Base-by-base conservation (phyloP, 257 asterid species). In the Forsythia viridissima region DNA sequence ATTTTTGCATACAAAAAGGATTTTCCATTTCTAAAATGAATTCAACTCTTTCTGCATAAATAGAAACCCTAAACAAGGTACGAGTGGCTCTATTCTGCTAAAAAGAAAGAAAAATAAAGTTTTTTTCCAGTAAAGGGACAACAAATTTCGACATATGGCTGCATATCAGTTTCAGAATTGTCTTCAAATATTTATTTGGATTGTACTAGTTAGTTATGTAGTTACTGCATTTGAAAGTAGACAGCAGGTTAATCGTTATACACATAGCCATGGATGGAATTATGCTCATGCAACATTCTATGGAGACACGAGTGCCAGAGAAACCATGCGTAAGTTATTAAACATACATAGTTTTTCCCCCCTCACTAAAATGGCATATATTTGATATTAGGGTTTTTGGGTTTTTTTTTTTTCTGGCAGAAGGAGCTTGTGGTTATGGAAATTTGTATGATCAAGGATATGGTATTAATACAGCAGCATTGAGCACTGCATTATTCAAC, bases 401-500 rank as follows among this genome's bases (percentile, higher is more conserved):
- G 9, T 10, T 13, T 12, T 11, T n/a, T 55, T 75, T 43, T 39
- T 48, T 46, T 74, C 16, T 40, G 82, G 70, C 70, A 85, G 92
- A 76, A 0, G 91, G 85, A 39, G 92, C 92, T 6, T 86, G 92
- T 71, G 92, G 92, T 30, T 30, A 30, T 30, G 34, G 34, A 30
- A 30, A 30, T 30, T 30, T 30, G 34, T 30, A 30, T 30, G 18
- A 80, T 2, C 81, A 86, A 80, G 87, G 85, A 0, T 89, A 83
- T 67, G 87, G 86, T 4, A 9, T 80, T 2, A 36, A 71, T 38
- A 89, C 89, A 1, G 70, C 88, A 16, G 92, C 91, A 11, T 48
- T 89, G 8, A 89, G 92, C 83, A n/a, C 80, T 2, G 81, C 81
- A n/a, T 72, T 89, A 21, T 89, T 83, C 80, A 61, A 89, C 38